Evolutionary conservation across 768 basidiomycete genomes (phyloP), one percentile per base, ranked within the genome.

Genomic region (Lactarius deliciosus): DNA sequence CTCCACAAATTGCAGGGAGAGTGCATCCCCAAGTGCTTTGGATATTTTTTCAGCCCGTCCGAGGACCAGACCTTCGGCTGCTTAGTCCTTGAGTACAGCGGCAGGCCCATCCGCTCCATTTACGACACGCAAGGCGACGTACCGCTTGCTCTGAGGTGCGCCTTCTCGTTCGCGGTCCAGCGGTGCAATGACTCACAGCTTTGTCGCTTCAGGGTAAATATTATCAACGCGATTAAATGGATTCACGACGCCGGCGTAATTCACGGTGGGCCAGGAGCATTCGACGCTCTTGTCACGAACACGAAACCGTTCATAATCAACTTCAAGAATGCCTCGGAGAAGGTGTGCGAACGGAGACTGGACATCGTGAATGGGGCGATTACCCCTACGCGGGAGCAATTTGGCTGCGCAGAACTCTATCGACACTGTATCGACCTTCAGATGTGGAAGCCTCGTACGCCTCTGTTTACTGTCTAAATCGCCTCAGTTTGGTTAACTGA

Each of bases 391-490:
- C 64, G 64, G 32, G 64, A 65, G 43, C 64, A 56, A 30, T 65
- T 65, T 32, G 60, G 60, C 13, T 60, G 64, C 34, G 32, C 41
- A 45, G 64, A 65, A 22, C 60, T 65, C 41, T 61, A 61, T 65
- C 64, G 64, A 5, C 53, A 47, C 59, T 61, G 59, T 36, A 30
- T 60, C 30, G 64, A 65, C 41, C 34, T 60, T 36, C 59, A 16
- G 41, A 56, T 65, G 15, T 65, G 64, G 64, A 65, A 61, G 6
- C 64, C 64, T 3, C 59, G 60, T 65, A 57, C 40, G 59, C 18
- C 34, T 60, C 18, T 45, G 11, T 28, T n/a, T 0, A 22, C 15
- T 22, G 9, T 28, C 2, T 11, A 36, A n/a, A 20, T 16, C 5
- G 10, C 8, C 15, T 7, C n/a, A 11, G 32, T 28, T 45, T 20